Conservation (phyloP, 164 flowering plant species). For the Hamamelis virginiana region DNA sequence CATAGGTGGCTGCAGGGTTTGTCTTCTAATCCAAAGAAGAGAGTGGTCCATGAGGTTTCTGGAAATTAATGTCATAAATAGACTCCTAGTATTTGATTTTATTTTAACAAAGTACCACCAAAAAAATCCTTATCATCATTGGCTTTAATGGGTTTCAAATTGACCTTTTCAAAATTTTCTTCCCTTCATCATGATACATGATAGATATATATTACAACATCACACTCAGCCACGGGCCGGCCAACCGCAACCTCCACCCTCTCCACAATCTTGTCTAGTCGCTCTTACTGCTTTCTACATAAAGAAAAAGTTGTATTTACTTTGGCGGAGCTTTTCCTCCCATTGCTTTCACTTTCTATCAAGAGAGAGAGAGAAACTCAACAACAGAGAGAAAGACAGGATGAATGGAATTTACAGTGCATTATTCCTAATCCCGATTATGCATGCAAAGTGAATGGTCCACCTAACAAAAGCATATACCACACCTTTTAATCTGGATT, state of each 20-base stretch:
- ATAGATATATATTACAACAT: no score
- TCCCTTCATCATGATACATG: no score
- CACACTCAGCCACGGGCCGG: no score
- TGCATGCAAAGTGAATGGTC: neutral
- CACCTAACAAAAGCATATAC: slow-evolving; percentile 7
- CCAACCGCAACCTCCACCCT: no score
- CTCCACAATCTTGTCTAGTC: no score
- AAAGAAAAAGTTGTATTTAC: no score
- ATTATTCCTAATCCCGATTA: neutral
- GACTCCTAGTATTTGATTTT: neutral
- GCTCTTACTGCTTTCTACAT: no score
- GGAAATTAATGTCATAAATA: neutral
- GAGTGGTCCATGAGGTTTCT: neutral
- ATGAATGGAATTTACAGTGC: neutral
- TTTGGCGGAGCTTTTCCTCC: no score
- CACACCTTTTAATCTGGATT: slow-evolving; percentile 5
- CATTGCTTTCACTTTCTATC: no score
- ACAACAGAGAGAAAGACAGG: neutral
- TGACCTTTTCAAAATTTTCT: neutral
- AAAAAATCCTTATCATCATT: neutral
- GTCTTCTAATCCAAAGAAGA: no score
- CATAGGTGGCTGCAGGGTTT: no score
- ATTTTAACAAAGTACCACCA: neutral
- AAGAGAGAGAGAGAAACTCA: no score
- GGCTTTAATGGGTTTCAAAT: neutral